Percentiles rank a stretch among this genome's conserved stretches.
phyloP scores from a whole-genome alignment of 192 early-diverging fungal genomes.

The Coemansia sp. region DNA sequence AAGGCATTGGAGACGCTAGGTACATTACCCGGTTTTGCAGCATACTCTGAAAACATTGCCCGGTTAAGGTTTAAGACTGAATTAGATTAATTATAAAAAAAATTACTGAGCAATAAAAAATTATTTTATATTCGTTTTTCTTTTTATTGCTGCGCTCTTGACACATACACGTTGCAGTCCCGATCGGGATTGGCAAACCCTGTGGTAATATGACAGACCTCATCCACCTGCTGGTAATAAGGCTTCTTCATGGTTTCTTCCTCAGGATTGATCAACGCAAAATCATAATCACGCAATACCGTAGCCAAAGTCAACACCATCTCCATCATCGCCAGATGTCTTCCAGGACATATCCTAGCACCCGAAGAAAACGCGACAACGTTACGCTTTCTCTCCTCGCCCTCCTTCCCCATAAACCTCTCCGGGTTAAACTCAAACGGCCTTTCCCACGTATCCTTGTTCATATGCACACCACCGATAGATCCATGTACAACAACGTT shows the following conservation, averaged over 20 bases:
- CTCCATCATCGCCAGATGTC: constrained; percentile 39
- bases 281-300: constrained; percentile 28
- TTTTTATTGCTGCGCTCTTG: neutral
- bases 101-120: neutral
- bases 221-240: constrained; percentile 10
- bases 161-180: constrained; percentile 21
- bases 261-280: constrained; percentile 1
- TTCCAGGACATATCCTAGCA: constrained; percentile 28
- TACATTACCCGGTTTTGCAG: neutral
- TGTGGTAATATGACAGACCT: constrained; percentile 25
- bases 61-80: neutral
- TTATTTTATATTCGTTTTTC: neutral
- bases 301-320: constrained; percentile 20
- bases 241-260: neutral
- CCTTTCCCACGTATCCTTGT: constrained; percentile 18
- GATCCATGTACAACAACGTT: constrained; percentile 22
- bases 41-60: neutral
- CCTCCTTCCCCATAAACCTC: constrained; percentile 25
- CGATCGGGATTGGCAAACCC: constrained; percentile 19
- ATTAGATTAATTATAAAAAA: neutral
- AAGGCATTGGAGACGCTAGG: neutral
- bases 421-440: constrained; percentile 31
- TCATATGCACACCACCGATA: constrained; percentile 26
- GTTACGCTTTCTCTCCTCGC: constrained; percentile 20
- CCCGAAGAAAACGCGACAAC: constrained; percentile 31